Evolutionary conservation across 1,284 basidiomycete species (phyloP), one percentile per base, ranked within the genome.

Genomic region (Sporisorium exsertum): DNA sequence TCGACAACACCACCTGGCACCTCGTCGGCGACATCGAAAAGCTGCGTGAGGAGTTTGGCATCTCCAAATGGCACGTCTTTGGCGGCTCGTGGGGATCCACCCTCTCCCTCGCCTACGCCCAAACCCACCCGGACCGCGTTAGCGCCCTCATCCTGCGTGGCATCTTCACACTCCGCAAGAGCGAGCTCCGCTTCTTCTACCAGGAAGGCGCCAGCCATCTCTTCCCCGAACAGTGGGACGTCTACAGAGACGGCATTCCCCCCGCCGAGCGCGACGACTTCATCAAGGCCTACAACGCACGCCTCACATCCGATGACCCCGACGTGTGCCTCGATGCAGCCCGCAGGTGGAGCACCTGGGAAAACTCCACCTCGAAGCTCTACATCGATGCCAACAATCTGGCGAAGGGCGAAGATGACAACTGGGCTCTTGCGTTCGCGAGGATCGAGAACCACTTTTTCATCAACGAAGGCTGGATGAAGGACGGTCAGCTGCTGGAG

Each of bases 1-100:
- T 92, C 76, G 91, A 94, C 71, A 97, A 97, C 86, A 97, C 94
- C 3, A 97, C 95, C 1, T 96, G 94, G 94, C 92, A 95, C 84
- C 90, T 97, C 32, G 94, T 98, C 20, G 91, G 90, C 70, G 95
- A 97, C 82, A 91, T 94, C 15, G 95, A 97, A 85, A 91, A 88
- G 80, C 87, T 97, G 27, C 89, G 95, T 57, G 88, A 91, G 78
- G 89, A 92, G 70, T 88, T 96, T 2, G 86, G 86, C 20, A 66
- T 81, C 22, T 51, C 58, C 4, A 79, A 76, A 40, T 84, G 82
- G 83, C 81, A 82, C 62, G 81, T 84, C 35, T 84, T 84, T 54
- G 83, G 83, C 27, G 83, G 83, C 29, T 80, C 56, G 33, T 83
- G 94, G 94, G 95, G 95, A 3, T 95, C 93, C 3, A 96, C 75